Base-by-base conservation (phyloP, 208 protist genomes). In the Phytomonas serpens region DNA sequence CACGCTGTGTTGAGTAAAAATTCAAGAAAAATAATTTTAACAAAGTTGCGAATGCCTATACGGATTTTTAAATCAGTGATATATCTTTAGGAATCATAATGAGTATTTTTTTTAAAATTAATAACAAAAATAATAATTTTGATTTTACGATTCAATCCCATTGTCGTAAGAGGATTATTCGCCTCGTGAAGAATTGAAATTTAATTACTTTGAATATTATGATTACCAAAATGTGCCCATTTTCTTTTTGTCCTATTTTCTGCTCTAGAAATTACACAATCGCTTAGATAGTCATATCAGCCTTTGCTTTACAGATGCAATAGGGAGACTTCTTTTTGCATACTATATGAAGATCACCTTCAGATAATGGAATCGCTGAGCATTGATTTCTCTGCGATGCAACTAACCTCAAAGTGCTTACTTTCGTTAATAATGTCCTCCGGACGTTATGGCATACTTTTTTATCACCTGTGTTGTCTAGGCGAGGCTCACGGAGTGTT, bases 1-100 rank as follows among this genome's bases (percentile, higher is more conserved):
- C n/a, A 61, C 64, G 66, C 2, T 27, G 64, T 9, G 38, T 51
- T 31, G 36, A 69, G 42, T 69, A 69, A 33, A 69, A 42, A 40
- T 42, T 40, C 27, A 69, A 69, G 38, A 64, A 69, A 23, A 69
- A 66, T 31, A 37, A 69, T 34, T 30, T 4, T 19, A 51, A 51
- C 4, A 51, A 51, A 7, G 34, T 36, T 36, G 34, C 6, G 34
- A 36, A 36, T 36, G 34, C 34, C 34, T 7, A 36, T 36, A 6
- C 34, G 34, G 34, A 36, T 36, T 36, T 36, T 36, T 36, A 36
- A 36, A 36, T 36, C 34, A 36, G 34, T 36, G 34, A 36, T 36
- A 36, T 36, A 36, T 36, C 6, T 36, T 6, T 36, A 36, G 34
- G 34, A 36, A 36, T 36, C 2, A 36, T 51, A 51, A 3, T 51